A percentile compares a stretch with the other conserved stretches of the same genome.
Evolutionary conservation across 148 eudicot genomes (phyloP).

Genomic region (Rhododendron vialii): DNA sequence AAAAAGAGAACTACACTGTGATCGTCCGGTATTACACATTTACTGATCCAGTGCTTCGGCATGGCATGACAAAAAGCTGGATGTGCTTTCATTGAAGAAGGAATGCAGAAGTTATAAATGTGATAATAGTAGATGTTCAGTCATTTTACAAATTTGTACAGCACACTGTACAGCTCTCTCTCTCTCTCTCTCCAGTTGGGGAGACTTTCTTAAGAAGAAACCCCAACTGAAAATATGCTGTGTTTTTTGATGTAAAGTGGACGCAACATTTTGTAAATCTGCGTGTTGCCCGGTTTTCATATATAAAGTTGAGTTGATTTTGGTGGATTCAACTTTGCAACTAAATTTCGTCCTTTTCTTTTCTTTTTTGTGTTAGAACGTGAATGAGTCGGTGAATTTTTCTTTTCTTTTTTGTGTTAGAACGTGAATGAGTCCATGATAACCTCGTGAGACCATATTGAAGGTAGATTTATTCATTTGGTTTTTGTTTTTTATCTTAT

Average conservation of each 20-base stretch:
- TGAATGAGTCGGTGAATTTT: not conserved
- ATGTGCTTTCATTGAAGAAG: not conserved
- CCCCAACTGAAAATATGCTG: not conserved
- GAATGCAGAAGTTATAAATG: not conserved
- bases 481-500: not conserved
- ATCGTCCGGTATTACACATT: not conserved
- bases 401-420: not conserved
- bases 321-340: not conserved
- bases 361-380: not conserved
- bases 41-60: not conserved
- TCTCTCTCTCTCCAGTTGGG: not conserved
- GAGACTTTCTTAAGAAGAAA: not conserved
- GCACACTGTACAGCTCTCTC: conserved; percentile 21
- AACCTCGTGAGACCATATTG: not conserved
- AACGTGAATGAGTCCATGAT: not conserved
- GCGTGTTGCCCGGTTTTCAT: not conserved
- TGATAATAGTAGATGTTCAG: not conserved
- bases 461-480: not conserved
- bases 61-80: not conserved
- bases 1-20: not conserved
- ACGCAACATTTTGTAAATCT: conserved; percentile 6
- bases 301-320: conserved; percentile 8
- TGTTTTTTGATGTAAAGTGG: conserved; percentile 1
- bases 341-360: not conserved
- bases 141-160: conserved; percentile 16